A percentile compares a stretch with the other conserved stretches of the same genome.
phyloP scores from a whole-genome alignment of 768 basidiomycete genomes.

The Gelatoporia subvermispora region DNA sequence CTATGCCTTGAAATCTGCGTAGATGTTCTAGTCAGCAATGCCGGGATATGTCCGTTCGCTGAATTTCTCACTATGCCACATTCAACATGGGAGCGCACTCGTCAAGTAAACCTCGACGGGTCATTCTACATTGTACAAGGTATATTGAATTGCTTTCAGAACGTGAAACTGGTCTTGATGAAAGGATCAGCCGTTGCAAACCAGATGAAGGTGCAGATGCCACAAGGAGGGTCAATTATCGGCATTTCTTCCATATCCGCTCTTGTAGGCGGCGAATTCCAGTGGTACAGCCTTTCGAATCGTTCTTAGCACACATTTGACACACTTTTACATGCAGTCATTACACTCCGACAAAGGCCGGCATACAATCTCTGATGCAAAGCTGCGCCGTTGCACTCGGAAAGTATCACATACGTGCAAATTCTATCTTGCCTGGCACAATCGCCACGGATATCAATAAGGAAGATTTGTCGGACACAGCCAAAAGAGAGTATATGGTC shows the following conservation, averaged over 20 bases:
- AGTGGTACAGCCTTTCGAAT: conserved; percentile 39
- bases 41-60: conserved; percentile 73
- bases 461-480: conserved; percentile 58
- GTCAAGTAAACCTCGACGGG: conserved; percentile 71
- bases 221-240: conserved; percentile 71
- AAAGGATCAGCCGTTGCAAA: conserved; percentile 52
- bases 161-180: not conserved
- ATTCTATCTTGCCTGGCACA: conserved; percentile 70
- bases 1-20: not conserved
- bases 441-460: conserved; percentile 77
- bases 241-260: conserved; percentile 78
- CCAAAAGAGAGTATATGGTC: conserved; percentile 59
- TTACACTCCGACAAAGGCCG: conserved; percentile 79
- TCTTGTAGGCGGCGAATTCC: conserved; percentile 69
- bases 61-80: conserved; percentile 68
- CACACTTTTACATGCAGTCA: conserved; percentile 36
- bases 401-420: conserved; percentile 71
- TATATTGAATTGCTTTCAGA: conserved; percentile 9
- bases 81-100: conserved; percentile 58
- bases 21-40: conserved; percentile 52
- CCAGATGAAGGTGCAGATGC: conserved; percentile 65
- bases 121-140: conserved; percentile 70
- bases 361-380: conserved; percentile 74
- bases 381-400: conserved; percentile 73
- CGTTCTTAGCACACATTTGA: not conserved